These are phyloP conservation scores for Ophiostoma ips DNA, from an alignment of 2,329 filamentous ascomycete genomes.

Conservation along the genomic window DNA sequence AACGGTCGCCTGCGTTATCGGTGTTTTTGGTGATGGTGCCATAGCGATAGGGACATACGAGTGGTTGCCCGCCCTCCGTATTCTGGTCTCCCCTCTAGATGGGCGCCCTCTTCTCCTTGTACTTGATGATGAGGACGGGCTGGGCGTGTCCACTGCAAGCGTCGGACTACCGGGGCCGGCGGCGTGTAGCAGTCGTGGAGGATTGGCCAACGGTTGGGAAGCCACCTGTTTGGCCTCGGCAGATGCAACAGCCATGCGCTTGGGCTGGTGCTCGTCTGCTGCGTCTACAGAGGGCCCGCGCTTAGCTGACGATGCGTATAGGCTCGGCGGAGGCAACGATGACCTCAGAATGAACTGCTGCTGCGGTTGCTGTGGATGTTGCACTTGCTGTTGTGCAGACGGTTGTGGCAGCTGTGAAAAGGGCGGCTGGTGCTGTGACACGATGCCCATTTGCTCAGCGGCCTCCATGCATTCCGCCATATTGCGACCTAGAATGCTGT, in stretches of 20 bases:
- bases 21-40: slow-evolving; percentile 10
- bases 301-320: slow-evolving; percentile 12
- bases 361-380: not conserved
- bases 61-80: slow-evolving; percentile 13
- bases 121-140: slow-evolving; percentile 6
- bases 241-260: slow-evolving; percentile 18
- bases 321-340: not conserved
- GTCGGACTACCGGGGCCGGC: not conserved
- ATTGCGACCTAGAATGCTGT: slow-evolving; percentile 20
- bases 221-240: slow-evolving; percentile 8
- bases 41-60: not conserved
- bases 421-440: not conserved
- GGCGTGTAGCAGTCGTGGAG: slow-evolving; percentile 16
- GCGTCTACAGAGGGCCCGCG: slow-evolving; percentile 21
- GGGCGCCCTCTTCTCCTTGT: slow-evolving; percentile 21
- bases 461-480: slow-evolving; percentile 22
- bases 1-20: too few species aligned
- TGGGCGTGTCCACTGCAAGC: not conserved
- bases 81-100: slow-evolving; percentile 20
- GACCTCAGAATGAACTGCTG: too few species aligned
- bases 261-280: slow-evolving; percentile 19
- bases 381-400: not conserved
- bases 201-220: slow-evolving; percentile 15
- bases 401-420: not conserved
- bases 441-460: slow-evolving; percentile 18